A percentile compares a stretch with the other conserved stretches of the same genome.
Evolutionary conservation across 2,329 filamentous ascomycete genomes (phyloP).

Genomic region (Emmonsia crescens): DNA sequence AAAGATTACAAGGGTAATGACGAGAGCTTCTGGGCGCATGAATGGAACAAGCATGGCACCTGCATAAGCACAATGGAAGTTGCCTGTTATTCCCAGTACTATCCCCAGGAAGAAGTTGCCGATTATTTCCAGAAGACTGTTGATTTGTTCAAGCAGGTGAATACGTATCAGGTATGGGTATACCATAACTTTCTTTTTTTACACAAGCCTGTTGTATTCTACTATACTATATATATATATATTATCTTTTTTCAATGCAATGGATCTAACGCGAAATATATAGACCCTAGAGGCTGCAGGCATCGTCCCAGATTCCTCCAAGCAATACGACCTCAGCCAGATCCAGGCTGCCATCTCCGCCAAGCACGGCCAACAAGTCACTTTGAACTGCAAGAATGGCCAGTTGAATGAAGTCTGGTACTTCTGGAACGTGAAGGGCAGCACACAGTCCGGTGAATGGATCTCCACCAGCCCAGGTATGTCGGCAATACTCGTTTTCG

Average conservation of each 20-base stretch:
- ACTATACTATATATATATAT: too few species aligned
- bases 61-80: slow-evolving; percentile 60
- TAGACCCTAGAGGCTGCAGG: slow-evolving; percentile 39
- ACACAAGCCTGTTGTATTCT: neutral
- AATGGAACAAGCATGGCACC: slow-evolving; percentile 62
- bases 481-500: slow-evolving; percentile 11
- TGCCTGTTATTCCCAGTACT: slow-evolving; percentile 50
- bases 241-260: neutral
- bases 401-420: slow-evolving; percentile 48
- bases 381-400: slow-evolving; percentile 41
- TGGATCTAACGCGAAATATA: neutral
- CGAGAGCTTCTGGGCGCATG: slow-evolving; percentile 56
- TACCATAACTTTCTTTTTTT: neutral
- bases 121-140: slow-evolving; percentile 48
- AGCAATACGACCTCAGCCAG: slow-evolving; percentile 40
- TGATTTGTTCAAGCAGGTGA: slow-evolving; percentile 44
- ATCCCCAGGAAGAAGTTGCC: slow-evolving; percentile 46
- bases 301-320: slow-evolving; percentile 40
- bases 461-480: slow-evolving; percentile 42
- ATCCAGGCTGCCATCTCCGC: slow-evolving; percentile 42
- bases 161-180: slow-evolving; percentile 40
- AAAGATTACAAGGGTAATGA: slow-evolving; percentile 44
- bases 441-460: slow-evolving; percentile 51
- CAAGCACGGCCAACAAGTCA: slow-evolving; percentile 38
- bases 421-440: slow-evolving; percentile 42